A percentile compares a stretch with the other conserved stretches of the same genome.
These are phyloP conservation scores for Xylaria bambusicola DNA, from an alignment of 495 filamentous ascomycete genomes.

Conservation along the genomic window DNA sequence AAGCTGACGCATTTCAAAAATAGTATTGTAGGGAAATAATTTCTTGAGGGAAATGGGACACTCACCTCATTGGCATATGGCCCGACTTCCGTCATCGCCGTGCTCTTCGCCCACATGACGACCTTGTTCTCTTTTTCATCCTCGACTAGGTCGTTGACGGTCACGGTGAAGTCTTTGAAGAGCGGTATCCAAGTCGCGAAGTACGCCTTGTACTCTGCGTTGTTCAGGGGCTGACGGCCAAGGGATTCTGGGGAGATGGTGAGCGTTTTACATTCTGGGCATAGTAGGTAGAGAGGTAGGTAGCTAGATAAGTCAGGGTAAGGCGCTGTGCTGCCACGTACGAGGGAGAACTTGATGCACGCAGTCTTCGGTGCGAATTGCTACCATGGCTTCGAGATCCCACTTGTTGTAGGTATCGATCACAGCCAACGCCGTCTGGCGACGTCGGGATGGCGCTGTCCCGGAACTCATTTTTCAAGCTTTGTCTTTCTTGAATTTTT, in stretches of 20 bases:
- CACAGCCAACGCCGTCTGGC: not conserved
- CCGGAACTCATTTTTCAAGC: not conserved
- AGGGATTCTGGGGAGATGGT: not conserved
- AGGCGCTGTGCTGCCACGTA: not conserved
- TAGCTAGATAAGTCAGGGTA: no score
- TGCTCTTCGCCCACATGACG: conserved; percentile 19
- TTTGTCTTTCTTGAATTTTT: not conserved
- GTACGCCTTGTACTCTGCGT: not conserved
- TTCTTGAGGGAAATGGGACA: not conserved
- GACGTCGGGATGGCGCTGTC: not conserved
- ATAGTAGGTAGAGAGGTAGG: no score
- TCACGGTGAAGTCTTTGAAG: conserved; percentile 21
- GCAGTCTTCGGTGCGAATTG: not conserved
- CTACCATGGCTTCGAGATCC: not conserved
- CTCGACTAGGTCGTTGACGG: conserved; percentile 20
- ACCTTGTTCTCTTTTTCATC: conserved; percentile 27
- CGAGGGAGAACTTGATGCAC: not conserved
- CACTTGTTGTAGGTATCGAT: not conserved
- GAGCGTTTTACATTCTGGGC: no score
- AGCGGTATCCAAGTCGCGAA: not conserved
- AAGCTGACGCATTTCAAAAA: no score
- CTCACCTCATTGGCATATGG: conserved; percentile 22
- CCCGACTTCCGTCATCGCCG: conserved; percentile 20
- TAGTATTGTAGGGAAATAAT: no score
- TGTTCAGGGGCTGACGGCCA: not conserved